Conservation (phyloP, 805 yeast species). For the Nakazawaea molendinolei region DNA sequence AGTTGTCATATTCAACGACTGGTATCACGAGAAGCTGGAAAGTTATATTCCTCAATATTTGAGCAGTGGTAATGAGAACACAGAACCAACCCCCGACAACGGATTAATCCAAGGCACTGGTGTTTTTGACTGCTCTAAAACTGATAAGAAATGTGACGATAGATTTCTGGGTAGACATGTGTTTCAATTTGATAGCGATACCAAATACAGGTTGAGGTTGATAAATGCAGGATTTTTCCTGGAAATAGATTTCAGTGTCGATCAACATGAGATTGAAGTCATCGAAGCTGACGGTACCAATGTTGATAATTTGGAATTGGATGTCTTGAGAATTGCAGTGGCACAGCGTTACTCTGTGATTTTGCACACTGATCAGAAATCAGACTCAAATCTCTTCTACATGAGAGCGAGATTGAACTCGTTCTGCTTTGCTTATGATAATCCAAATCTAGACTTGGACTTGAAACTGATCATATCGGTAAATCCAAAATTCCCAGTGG, state of each 20-base stretch:
- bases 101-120: conserved; percentile 18
- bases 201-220: conserved; percentile 42
- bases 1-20: conserved; percentile 36
- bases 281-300: conserved; percentile 56
- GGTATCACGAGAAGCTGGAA: conserved; percentile 35
- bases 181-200: conserved; percentile 31
- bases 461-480: conserved; percentile 15
- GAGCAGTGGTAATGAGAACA: conserved; percentile 17
- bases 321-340: conserved; percentile 15
- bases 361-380: conserved; percentile 10
- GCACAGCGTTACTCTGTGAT: conserved; percentile 19
- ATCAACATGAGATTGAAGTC: conserved; percentile 44
- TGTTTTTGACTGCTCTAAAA: conserved; percentile 15
- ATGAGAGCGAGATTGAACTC: conserved; percentile 17
- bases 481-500: not conserved
- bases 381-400: conserved; percentile 10
- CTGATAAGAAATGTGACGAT: conserved; percentile 10
- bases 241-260: conserved; percentile 47
- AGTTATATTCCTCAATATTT: conserved; percentile 14
- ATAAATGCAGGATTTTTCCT: conserved; percentile 53
- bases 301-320: conserved; percentile 32
- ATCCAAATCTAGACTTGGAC: conserved; percentile 16
- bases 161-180: conserved; percentile 11
- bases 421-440: conserved; percentile 15
- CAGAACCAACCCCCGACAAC: conserved; percentile 20